Conservation (phyloP, 176 grass and related monocot species). For the Phoenix roebelenii region DNA sequence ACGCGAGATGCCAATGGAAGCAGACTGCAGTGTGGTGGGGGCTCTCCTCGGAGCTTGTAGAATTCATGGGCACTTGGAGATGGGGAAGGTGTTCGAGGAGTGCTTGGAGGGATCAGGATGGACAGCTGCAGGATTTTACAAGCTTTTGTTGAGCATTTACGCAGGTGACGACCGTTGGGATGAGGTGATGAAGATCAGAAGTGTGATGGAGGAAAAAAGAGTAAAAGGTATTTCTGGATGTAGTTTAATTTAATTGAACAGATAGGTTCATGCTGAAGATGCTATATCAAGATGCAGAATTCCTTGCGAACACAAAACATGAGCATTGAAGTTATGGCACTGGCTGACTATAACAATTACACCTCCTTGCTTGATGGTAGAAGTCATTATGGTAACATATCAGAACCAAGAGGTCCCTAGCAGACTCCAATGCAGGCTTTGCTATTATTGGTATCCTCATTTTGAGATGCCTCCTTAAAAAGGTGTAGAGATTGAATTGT, state of each 20-base stretch:
- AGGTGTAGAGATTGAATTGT: too few species aligned
- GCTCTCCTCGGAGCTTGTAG: constrained; percentile 8
- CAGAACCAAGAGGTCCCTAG: too few species aligned
- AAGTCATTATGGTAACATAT: too few species aligned
- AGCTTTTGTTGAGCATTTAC: constrained; percentile 5
- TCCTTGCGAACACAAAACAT: too few species aligned
- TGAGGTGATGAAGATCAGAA: constrained; percentile 14
- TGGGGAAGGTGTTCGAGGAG: neutral
- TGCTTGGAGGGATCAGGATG: neutral
- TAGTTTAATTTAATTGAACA: constrained; percentile 10
- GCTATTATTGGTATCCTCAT: too few species aligned
- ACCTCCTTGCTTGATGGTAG: too few species aligned
- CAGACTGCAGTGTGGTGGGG: neutral
- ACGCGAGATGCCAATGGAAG: constrained; percentile 1
- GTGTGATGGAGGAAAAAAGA: neutral
- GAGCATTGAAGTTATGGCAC: too few species aligned
- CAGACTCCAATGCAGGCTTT: too few species aligned
- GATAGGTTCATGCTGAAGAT: too few species aligned
- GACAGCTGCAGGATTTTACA: constrained; percentile 6
- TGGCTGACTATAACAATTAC: too few species aligned
- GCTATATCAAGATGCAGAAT: too few species aligned
- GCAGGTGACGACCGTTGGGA: neutral
- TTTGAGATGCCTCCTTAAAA: too few species aligned
- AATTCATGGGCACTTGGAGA: constrained; percentile 5
- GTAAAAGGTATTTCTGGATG: neutral